phyloP scores from a whole-genome alignment of 2,329 filamentous ascomycete genomes.

The Talaromyces sp. region DNA sequence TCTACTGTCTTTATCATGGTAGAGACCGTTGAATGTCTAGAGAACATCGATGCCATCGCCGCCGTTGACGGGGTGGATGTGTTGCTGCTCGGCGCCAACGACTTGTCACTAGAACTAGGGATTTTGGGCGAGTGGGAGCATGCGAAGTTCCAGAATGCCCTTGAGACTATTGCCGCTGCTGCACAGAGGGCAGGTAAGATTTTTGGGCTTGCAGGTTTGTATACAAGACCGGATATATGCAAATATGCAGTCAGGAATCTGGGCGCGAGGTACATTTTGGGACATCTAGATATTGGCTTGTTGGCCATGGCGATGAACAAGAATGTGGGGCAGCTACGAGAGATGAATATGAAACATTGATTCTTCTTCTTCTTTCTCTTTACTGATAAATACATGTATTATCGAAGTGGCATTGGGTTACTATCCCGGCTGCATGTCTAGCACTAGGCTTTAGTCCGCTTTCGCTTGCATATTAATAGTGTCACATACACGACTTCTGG shows the following conservation, averaged over 20 bases:
- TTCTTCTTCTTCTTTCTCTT: not conserved
- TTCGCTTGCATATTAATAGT: no score
- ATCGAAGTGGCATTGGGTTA: no score
- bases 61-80: slow-evolving; percentile 2
- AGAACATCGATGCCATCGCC: slow-evolving; percentile 1
- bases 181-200: not conserved
- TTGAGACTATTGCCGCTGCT: not conserved
- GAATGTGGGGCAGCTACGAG: slow-evolving; percentile 8
- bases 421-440: no score
- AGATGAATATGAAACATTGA: not conserved
- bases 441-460: no score
- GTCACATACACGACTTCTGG: no score
- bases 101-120: slow-evolving; percentile 1
- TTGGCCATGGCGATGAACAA: slow-evolving; percentile 13
- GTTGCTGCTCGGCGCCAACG: not conserved
- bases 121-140: not conserved
- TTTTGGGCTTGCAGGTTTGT: slow-evolving; percentile 1
- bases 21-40: not conserved
- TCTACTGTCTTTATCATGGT: slow-evolving; percentile 3
- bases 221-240: not conserved
- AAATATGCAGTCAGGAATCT: slow-evolving; percentile 2
- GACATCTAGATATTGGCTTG: slow-evolving; percentile 15
- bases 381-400: no score
- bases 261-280: slow-evolving; percentile 13
- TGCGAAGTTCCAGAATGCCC: not conserved